Evolutionary conservation across 306 rosid genomes (phyloP), one percentile per base, ranked within the genome.

Genomic region (Potentilla sterilis): DNA sequence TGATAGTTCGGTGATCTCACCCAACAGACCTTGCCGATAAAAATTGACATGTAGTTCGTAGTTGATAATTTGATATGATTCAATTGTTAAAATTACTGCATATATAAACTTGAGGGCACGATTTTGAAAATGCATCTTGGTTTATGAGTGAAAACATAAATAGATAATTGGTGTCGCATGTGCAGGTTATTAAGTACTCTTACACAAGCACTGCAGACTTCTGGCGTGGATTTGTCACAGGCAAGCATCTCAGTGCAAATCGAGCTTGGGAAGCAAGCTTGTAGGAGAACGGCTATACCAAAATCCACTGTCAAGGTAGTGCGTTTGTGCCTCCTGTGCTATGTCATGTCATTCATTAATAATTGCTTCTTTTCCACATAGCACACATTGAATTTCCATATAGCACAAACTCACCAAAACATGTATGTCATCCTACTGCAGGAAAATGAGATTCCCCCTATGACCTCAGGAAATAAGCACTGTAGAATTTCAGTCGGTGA

Each of bases 171-270:
- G 77, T 72, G 59, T 73, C 2, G 40, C 40, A 37, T 82, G 72
- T 66, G 68, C 92, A 96, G 99, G 90, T 86, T 96, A 82, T 77
- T 96, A 83, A 86, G 84, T 83, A 85, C 93, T 67, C 91, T 96
- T 79, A 90, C 99, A 44, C 96, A 86, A 48, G 94, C 99, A 57
- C 82, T 96, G 69, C 96, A 96, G 83, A 87, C 77, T 80, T 92
- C 99, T 28, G 99, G 99, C 38, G 99, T 96, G 87, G 98, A 96
- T 88, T 85, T 96, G 84, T 89, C 98, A 73, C 92, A 88, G 78
- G 93, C 99, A 72, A 90, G 90, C 72, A 90, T 96, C 81, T 92
- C 99, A 3, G 99, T 96, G 76, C 96, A 96, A 87, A 90, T 96
- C 82, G 91, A 92, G 77, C 97, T 96, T 51, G 92, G 92, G 22